A percentile compares a stretch with the other conserved stretches of the same genome.
Evolutionary conservation across 805 yeast species (phyloP).

Genomic region (Limtongozyma cylindracea): DNA sequence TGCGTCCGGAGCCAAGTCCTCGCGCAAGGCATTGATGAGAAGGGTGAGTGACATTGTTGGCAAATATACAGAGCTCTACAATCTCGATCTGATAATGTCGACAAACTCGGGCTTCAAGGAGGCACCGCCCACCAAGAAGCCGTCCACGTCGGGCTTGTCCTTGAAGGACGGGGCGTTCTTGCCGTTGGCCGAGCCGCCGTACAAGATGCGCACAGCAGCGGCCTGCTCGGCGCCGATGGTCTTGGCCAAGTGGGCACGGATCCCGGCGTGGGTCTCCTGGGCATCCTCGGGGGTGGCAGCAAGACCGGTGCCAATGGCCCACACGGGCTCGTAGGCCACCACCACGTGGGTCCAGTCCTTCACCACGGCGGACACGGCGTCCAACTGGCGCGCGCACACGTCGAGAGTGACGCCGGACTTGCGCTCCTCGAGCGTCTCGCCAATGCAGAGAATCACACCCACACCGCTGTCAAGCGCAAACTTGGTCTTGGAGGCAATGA

Average conservation of each 20-base stretch:
- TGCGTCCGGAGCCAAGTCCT: no score
- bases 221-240: constrained; percentile 65
- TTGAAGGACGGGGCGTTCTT: constrained; percentile 75
- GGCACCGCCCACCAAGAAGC: constrained; percentile 99
- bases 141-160: constrained; percentile 86
- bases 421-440: constrained; percentile 93
- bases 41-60: no score
- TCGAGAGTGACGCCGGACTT: constrained; percentile 67
- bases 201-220: constrained; percentile 63
- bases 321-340: constrained; percentile 96
- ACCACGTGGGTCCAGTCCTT: constrained; percentile 82
- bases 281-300: constrained; percentile 98
- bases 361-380: constrained; percentile 63
- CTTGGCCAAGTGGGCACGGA: constrained; percentile 61
- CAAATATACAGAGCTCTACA: no score
- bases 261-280: constrained; percentile 75
- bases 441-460: constrained; percentile 86
- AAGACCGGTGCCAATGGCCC: constrained; percentile 99
- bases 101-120: constrained; percentile 94
- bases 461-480: constrained; percentile 80
- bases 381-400: constrained; percentile 73
- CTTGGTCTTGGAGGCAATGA: constrained; percentile 83
- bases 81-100: constrained; percentile 84
- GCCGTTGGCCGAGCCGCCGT: constrained; percentile 98
- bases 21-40: no score